Base-by-base conservation (phyloP, 306 rosid species). In the Corylus avellana region DNA sequence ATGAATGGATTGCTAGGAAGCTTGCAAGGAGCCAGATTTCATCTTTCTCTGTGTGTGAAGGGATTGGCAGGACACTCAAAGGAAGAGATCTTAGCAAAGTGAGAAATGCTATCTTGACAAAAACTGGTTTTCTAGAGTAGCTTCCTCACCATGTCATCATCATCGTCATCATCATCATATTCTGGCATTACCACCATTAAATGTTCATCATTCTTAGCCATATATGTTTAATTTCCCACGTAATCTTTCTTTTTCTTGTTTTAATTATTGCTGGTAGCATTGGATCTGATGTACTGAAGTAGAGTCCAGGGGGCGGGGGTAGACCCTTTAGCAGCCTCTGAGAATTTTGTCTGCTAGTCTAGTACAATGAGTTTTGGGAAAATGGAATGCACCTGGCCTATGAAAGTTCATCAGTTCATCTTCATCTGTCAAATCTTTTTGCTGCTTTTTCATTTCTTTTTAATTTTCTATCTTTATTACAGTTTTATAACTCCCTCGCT, bases 41-140 rank as follows among this genome's bases (percentile, higher is more conserved):
- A 46, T 94, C 97, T 8, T 94, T 91, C 80, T 94, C 97, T 66
- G 93, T 94, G 53, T 92, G 95, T 83, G 98, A 94, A 91, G 97
- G 97, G 29, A 79, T 81, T 46, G 97, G 98, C 13, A 92, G 98
- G 80, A 94, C 92, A 14, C 90, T 94, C 73, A 94, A 94, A 85
- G 98, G 98, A 17, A 91, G 98, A 85, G 98, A 94, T 87, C 93
- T 94, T 51, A 94, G 97, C 89, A 94, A 90, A 85, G 92, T 94
- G 54, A 92, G 98, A 72, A 85, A 94, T 85, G 86, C 91, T 71
- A 78, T 94, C 85, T 83, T 91, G 85, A 86, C 91, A 55, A 91
- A 94, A 87, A 94, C 98, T 76, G 98, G 98, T 58, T 94, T 94
- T 87, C 80, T 94, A 14, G 98, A 91, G 92, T 92, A 86, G 80